Evolutionary conservation across 2,329 filamentous ascomycete species (phyloP).

Genomic region (Achaetomium macrosporum): DNA sequence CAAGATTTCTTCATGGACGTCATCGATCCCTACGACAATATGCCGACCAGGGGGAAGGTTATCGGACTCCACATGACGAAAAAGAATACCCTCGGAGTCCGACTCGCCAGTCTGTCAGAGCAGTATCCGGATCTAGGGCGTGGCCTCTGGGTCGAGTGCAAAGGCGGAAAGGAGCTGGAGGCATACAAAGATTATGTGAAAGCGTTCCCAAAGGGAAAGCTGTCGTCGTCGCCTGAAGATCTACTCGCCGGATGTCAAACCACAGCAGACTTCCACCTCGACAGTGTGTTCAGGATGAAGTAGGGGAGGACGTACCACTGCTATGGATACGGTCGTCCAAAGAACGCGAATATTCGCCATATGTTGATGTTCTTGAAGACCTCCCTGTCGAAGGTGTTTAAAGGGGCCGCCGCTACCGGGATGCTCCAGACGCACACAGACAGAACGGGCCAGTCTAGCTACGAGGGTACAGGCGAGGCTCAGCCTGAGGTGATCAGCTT

Average conservation of each 20-base stretch:
- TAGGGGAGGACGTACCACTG: constrained; percentile 2
- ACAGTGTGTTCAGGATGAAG: constrained; percentile 8
- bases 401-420: background rate
- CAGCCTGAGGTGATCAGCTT: constrained; percentile 1
- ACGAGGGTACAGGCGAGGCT: constrained; percentile 2
- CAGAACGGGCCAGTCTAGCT: constrained; percentile 2
- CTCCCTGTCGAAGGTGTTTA: constrained; percentile 1
- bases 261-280: constrained; percentile 3
- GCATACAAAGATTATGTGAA: constrained; percentile 3
- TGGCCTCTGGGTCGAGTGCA: constrained; percentile 6
- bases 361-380: constrained; percentile 5
- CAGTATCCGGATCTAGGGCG: constrained; percentile 7
- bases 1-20: constrained; percentile 2
- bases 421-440: background rate
- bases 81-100: constrained; percentile 5
- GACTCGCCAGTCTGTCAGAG: constrained; percentile 1
- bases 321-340: constrained; percentile 3
- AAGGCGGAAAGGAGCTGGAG: constrained; percentile 3
- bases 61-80: constrained; percentile 7
- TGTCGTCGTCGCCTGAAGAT: background rate
- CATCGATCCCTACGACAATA: constrained; percentile 5
- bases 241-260: constrained; percentile 1
- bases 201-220: constrained; percentile 2
- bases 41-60: constrained; percentile 1
- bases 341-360: background rate